Evolutionary conservation across 2,329 filamentous ascomycete genomes (phyloP), one percentile per base, ranked within the genome.

Genomic region (Talaromyces sp.): DNA sequence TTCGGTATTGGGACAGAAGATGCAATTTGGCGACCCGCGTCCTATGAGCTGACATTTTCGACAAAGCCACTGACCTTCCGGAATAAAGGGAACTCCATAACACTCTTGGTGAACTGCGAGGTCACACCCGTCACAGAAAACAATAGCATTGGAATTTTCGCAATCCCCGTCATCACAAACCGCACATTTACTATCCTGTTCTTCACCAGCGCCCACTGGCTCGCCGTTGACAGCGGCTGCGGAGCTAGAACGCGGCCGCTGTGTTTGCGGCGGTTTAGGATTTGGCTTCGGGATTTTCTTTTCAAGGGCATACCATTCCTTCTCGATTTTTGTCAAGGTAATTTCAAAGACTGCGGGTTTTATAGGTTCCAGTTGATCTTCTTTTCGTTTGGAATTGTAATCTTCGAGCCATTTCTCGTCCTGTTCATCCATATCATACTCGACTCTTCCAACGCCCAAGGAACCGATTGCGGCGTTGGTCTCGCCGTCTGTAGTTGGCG

Each of bases 361-460:
- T 68, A 99, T 95, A 2, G 87, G 82, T 66, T 96, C 91, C 24
- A 91, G 85, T 52, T 88, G 86, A 66, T 89, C 85, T 26, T 84
- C 82, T 71, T 87, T 90, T 61, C 95, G 86, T 68, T 89, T 86
- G 13, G 80, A 78, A 69, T 99, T 99, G 71, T 93, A 86, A 43
- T 86, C 85, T 67, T 95, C 89, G 27, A 99, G 80, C 95, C 95
- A 99, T 78, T 93, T 91, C 66, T 96, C 92, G 73, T 99, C 95
- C 71, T 99, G 95, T 76, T 99, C 95, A 71, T 99, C 95, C 95
- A 99, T 99, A 74, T 99, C 95, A 73, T 99, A 99, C 73, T 99
- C 95, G 21, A 99, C 95, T 60, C 91, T 87, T 13, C 91, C 91
- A 43, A 96, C 83, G 19, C 80, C 80, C 57, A 77, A 78, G 38